Evolutionary conservation across 2,329 filamentous ascomycete genomes (phyloP).

Genomic region (Leptographium radiaticola): DNA sequence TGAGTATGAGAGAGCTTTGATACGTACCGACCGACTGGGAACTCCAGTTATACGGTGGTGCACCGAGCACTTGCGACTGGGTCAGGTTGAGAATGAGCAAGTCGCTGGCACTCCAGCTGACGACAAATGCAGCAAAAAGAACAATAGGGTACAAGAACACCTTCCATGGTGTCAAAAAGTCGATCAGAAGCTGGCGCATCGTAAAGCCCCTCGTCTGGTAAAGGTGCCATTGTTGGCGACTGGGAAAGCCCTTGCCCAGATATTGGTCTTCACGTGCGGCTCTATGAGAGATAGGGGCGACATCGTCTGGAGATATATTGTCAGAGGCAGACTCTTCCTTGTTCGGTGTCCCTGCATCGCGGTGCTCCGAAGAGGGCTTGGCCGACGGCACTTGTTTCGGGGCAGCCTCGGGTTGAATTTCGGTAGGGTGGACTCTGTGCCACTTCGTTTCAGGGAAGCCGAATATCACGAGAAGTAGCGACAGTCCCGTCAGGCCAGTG

Average conservation of each 20-base stretch:
- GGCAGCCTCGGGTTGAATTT: neutral
- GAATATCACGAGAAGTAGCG: slow-evolving; percentile 38
- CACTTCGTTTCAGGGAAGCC: slow-evolving; percentile 52
- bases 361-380: slow-evolving; percentile 12
- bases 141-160: slow-evolving; percentile 50
- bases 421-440: slow-evolving; percentile 23
- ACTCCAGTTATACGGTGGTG: slow-evolving; percentile 29
- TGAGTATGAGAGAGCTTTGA: too few relatives aligned
- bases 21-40: slow-evolving; percentile 20
- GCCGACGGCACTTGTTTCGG: neutral
- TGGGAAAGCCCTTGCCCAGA: slow-evolving; percentile 41
- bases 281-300: slow-evolving; percentile 10
- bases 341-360: slow-evolving; percentile 6
- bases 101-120: slow-evolving; percentile 30
- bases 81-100: slow-evolving; percentile 49
- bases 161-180: slow-evolving; percentile 50
- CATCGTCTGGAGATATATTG: neutral
- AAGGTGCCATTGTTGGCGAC: slow-evolving; percentile 40
- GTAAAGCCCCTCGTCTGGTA: slow-evolving; percentile 31
- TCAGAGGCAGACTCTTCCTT: neutral
- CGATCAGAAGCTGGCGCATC: slow-evolving; percentile 34
- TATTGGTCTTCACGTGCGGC: slow-evolving; percentile 27
- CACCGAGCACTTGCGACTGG: slow-evolving; percentile 28
- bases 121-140: slow-evolving; percentile 47
- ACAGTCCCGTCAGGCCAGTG: slow-evolving; percentile 36